Conservation (phyloP, 2,329 filamentous ascomycete genomes). For the Trichoderma cornu-damae region DNA sequence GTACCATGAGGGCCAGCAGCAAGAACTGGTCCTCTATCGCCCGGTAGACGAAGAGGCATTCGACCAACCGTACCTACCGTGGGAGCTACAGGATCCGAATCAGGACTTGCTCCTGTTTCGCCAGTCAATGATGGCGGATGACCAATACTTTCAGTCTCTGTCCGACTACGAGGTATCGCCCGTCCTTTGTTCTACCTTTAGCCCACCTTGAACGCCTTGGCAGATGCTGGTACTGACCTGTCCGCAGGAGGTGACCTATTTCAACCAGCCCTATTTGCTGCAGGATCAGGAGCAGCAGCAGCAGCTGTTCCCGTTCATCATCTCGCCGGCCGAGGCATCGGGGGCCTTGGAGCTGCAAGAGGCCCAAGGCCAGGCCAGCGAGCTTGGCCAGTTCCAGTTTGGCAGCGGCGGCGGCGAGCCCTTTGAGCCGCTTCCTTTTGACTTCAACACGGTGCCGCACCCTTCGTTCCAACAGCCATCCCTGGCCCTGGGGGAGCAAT, state of each 20-base stretch:
- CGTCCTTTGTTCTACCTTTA: not conserved
- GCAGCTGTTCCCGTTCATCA: not conserved
- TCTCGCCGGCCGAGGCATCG: not conserved
- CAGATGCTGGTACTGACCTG: not conserved
- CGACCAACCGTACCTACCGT: not conserved
- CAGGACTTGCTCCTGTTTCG: not conserved
- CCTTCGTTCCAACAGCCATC: not conserved
- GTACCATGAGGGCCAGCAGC: too few species aligned
- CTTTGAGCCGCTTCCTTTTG: not conserved
- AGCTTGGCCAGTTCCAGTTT: not conserved
- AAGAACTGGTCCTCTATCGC: not conserved
- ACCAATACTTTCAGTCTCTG: constrained; percentile 20
- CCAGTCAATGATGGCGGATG: constrained; percentile 7
- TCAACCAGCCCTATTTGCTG: constrained; percentile 7
- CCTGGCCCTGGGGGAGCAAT: not conserved
- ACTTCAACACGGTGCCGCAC: not conserved
- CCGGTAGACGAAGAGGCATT: not conserved
- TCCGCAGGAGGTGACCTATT: constrained; percentile 4
- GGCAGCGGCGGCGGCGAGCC: not conserved
- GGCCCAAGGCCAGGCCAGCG: not conserved
- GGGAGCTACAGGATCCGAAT: not conserved
- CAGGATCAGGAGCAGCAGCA: not conserved
- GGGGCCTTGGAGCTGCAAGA: not conserved
- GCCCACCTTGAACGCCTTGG: not conserved
- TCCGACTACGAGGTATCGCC: constrained; percentile 21